A percentile compares a stretch with the other conserved stretches of the same genome.
Evolutionary conservation across 2,329 filamentous ascomycete species (phyloP).

Genomic region (Neoarthrinium moseri): DNA sequence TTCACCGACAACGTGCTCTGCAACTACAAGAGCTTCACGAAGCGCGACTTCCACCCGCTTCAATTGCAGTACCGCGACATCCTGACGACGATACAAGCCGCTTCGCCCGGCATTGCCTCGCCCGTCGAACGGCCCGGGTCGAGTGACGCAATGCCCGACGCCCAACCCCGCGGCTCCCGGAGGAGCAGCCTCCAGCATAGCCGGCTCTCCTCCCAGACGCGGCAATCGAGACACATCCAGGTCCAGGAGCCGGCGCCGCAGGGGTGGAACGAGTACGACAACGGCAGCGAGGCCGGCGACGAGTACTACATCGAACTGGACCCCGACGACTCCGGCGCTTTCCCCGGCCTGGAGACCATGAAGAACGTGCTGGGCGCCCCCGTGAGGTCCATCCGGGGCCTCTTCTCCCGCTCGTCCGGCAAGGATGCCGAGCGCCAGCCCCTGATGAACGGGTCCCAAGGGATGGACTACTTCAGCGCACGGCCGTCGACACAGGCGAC

Average conservation of each 20-base stretch:
- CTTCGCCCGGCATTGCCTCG: slow-evolving; percentile 36
- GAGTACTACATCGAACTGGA: slow-evolving; percentile 74
- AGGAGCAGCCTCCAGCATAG: slow-evolving; percentile 12
- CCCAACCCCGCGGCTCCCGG: slow-evolving; percentile 9
- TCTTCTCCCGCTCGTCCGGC: slow-evolving; percentile 6
- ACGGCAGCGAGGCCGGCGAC: slow-evolving; percentile 68
- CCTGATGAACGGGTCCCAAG: slow-evolving; percentile 18
- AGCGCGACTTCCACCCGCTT: slow-evolving; percentile 59
- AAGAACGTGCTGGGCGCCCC: slow-evolving; percentile 49
- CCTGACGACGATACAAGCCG: slow-evolving; percentile 43
- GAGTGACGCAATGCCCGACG: slow-evolving; percentile 14
- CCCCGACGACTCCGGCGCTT: slow-evolving; percentile 59
- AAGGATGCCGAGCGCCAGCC: slow-evolving; percentile 22
- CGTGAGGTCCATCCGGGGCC: slow-evolving; percentile 44
- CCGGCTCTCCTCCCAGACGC: slow-evolving; percentile 14
- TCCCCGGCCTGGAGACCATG: slow-evolving; percentile 64
- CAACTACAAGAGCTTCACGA: slow-evolving; percentile 70
- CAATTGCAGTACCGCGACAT: slow-evolving; percentile 51
- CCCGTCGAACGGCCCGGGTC: slow-evolving; percentile 22
- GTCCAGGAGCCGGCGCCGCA: slow-evolving; percentile 21
- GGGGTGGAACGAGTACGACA: slow-evolving; percentile 88
- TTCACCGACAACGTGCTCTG: slow-evolving; percentile 67
- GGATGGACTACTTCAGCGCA: slow-evolving; percentile 27
- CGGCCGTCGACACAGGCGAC: slow-evolving; percentile 13
- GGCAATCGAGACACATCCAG: slow-evolving; percentile 13